Percentiles rank a stretch among this genome's conserved stretches.
Conservation (phyloP, 1,284 basidiomycete genomes). For the Peniophora sp. region DNA sequence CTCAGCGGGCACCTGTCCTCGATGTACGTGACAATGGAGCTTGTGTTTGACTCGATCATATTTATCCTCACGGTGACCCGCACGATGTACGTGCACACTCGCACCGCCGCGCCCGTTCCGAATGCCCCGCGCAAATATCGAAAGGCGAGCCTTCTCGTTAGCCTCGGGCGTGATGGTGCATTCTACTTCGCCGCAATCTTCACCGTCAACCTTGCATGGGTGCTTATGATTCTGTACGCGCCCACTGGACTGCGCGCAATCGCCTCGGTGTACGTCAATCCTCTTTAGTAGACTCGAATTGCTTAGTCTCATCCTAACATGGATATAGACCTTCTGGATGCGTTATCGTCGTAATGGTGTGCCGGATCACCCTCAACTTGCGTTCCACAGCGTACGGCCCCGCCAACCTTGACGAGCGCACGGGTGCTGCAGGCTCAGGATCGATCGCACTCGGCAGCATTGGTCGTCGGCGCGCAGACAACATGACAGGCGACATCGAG, state of each 20-base stretch:
- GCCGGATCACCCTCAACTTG: slow-evolving; percentile 13
- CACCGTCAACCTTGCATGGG: slow-evolving; percentile 12
- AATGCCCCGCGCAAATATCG: neutral
- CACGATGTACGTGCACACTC: slow-evolving; percentile 11
- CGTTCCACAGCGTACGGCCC: slow-evolving; percentile 11
- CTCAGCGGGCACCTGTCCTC: slow-evolving; percentile 8
- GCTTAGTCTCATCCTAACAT: no score
- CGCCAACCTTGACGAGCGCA: slow-evolving; percentile 5
- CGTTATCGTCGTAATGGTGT: slow-evolving; percentile 10
- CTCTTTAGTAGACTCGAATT: neutral
- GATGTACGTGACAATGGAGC: slow-evolving; percentile 12
- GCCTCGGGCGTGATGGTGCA: slow-evolving; percentile 10
- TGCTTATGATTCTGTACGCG: slow-evolving; percentile 12
- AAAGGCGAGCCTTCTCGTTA: slow-evolving; percentile 3
- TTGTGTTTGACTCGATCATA: slow-evolving; percentile 11
- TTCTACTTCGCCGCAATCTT: slow-evolving; percentile 13
- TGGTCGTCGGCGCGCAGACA: no score
- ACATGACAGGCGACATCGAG: no score
- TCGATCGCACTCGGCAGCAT: no score
- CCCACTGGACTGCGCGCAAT: slow-evolving; percentile 12
- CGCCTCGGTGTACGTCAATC: slow-evolving; percentile 8
- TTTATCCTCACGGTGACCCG: slow-evolving; percentile 12
- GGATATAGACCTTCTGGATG: neutral
- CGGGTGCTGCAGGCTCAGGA: neutral
- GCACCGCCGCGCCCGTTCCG: neutral